These are phyloP conservation scores for Madurella mycetomatis DNA, from an alignment of 2,329 filamentous ascomycete species.

Conservation along the genomic window DNA sequence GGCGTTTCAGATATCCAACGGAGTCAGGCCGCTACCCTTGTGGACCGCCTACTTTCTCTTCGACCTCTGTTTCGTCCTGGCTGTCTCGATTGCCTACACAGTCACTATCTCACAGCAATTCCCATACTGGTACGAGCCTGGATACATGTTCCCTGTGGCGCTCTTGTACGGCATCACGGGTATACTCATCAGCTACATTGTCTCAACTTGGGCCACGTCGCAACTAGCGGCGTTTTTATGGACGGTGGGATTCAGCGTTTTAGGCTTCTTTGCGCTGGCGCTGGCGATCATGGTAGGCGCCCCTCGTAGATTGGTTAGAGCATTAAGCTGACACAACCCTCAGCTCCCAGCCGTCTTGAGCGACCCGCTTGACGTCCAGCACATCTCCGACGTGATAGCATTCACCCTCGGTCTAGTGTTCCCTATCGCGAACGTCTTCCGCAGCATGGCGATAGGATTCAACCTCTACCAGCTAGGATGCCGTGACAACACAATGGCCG, in stretches of 20 bases:
- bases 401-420: slow-evolving; percentile 57
- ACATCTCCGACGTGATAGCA: slow-evolving; percentile 50
- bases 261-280: slow-evolving; percentile 27
- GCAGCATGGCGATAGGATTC: slow-evolving; percentile 55
- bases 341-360: slow-evolving; percentile 21
- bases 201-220: slow-evolving; percentile 57
- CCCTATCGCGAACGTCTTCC: slow-evolving; percentile 57
- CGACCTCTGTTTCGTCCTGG: slow-evolving; percentile 57
- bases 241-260: slow-evolving; percentile 29
- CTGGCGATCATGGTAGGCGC: slow-evolving; percentile 26
- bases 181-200: slow-evolving; percentile 56
- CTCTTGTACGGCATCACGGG: slow-evolving; percentile 60
- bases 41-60: slow-evolving; percentile 62
- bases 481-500: slow-evolving; percentile 38
- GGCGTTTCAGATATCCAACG: slow-evolving; percentile 65
- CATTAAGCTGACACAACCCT: background rate
- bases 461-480: slow-evolving; percentile 62
- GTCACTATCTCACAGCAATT: slow-evolving; percentile 51
- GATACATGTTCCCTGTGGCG: slow-evolving; percentile 60
- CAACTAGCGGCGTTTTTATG: slow-evolving; percentile 63
- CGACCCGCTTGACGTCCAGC: slow-evolving; percentile 39
- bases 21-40: slow-evolving; percentile 56
- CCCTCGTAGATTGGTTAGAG: background rate
- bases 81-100: slow-evolving; percentile 38
- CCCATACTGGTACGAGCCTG: slow-evolving; percentile 53